Conservation (phyloP, 2,329 filamentous ascomycete species). For the Cladosporium oxysporum region DNA sequence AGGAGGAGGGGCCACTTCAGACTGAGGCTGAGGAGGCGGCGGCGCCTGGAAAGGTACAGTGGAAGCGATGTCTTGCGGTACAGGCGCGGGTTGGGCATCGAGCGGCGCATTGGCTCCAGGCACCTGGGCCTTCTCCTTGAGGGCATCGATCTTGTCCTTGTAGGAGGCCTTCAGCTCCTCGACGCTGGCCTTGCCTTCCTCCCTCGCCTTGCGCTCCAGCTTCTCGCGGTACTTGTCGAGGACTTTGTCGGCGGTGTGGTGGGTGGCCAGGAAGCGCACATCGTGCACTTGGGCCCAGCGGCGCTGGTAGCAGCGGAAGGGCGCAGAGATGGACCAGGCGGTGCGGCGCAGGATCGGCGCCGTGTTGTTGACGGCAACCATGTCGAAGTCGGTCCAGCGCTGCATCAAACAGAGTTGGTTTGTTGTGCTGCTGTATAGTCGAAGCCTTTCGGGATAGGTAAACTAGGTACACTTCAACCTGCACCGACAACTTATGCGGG, state of each 20-base stretch:
- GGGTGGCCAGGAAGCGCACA: slow-evolving; percentile 83
- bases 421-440: not conserved
- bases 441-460: not conserved
- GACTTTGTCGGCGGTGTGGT: slow-evolving; percentile 63
- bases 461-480: not conserved
- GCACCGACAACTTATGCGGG: not conserved
- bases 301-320: slow-evolving; percentile 56
- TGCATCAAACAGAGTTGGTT: slow-evolving; percentile 15
- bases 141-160: slow-evolving; percentile 73
- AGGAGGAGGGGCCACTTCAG: slow-evolving; percentile 23
- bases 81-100: slow-evolving; percentile 30
- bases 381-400: slow-evolving; percentile 22
- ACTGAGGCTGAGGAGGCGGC: slow-evolving; percentile 39
- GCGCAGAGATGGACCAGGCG: slow-evolving; percentile 28
- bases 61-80: slow-evolving; percentile 26
- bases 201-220: slow-evolving; percentile 76
- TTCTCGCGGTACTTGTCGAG: slow-evolving; percentile 86
- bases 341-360: slow-evolving; percentile 28
- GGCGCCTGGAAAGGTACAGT: slow-evolving; percentile 39
- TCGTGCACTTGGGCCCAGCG: slow-evolving; percentile 92
- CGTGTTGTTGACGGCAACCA: slow-evolving; percentile 22
- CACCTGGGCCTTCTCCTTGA: slow-evolving; percentile 67
- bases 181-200: slow-evolving; percentile 68
- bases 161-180: slow-evolving; percentile 80
- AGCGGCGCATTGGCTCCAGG: slow-evolving; percentile 52